These are phyloP conservation scores for Hanseniaspora guilliermondii DNA, from an alignment of 805 yeast species.

Conservation along the genomic window DNA sequence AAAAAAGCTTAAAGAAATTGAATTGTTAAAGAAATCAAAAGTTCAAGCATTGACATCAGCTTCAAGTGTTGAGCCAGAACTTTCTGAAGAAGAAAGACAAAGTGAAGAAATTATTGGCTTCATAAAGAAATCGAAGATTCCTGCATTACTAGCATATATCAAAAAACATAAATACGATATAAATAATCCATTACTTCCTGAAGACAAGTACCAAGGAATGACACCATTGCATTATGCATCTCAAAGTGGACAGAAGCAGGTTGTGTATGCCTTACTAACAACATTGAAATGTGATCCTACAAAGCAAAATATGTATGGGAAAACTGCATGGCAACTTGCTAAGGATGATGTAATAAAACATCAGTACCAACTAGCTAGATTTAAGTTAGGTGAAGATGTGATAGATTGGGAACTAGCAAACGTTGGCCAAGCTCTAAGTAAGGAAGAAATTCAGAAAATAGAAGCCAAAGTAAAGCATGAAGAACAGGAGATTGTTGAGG, in stretches of 20 bases:
- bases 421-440: slow-evolving; percentile 47
- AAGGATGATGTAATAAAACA: slow-evolving; percentile 34
- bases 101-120: slow-evolving; percentile 47
- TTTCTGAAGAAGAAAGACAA: slow-evolving; percentile 21
- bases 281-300: slow-evolving; percentile 64
- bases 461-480: slow-evolving; percentile 29
- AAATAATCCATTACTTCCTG: slow-evolving; percentile 47
- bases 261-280: slow-evolving; percentile 48
- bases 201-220: slow-evolving; percentile 30
- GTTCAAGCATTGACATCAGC: slow-evolving; percentile 20
- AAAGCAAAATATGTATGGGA: slow-evolving; percentile 38
- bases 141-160: slow-evolving; percentile 52
- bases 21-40: slow-evolving; percentile 22
- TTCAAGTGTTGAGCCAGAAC: slow-evolving; percentile 28
- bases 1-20: slow-evolving; percentile 21
- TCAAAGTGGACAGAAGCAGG: slow-evolving; percentile 49
- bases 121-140: slow-evolving; percentile 64
- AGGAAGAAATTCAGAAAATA: slow-evolving; percentile 41
- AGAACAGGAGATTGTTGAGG: slow-evolving; percentile 31
- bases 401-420: slow-evolving; percentile 61
- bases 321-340: slow-evolving; percentile 59
- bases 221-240: slow-evolving; percentile 64
- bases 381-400: slow-evolving; percentile 51
- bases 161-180: slow-evolving; percentile 43
- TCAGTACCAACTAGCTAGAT: slow-evolving; percentile 58